Evolutionary conservation across 805 yeast genomes (phyloP).

Genomic region (Priceomyces castillae): DNA sequence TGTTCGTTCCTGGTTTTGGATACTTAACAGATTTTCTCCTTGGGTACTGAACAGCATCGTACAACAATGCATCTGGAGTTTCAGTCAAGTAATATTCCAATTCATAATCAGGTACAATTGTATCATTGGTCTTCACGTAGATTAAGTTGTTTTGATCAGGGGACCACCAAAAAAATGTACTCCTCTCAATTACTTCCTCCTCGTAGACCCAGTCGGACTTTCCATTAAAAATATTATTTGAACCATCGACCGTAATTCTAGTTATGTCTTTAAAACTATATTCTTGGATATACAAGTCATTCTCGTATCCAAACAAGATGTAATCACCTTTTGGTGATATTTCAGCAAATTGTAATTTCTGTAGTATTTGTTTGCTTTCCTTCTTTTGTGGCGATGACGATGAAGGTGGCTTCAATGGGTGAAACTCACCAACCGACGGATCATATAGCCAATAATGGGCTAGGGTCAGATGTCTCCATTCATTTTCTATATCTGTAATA

Average conservation of each 20-base stretch:
- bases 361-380: conserved; percentile 11
- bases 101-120: conserved; percentile 50
- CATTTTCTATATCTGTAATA: conserved; percentile 44
- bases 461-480: conserved; percentile 43
- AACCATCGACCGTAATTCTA: conserved; percentile 52
- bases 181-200: conserved; percentile 65
- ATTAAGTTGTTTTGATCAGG: conserved; percentile 56
- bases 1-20: conserved; percentile 69
- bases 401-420: not conserved
- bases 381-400: not conserved
- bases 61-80: not conserved
- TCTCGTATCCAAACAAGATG: conserved; percentile 54
- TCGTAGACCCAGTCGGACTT: conserved; percentile 84
- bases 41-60: conserved; percentile 42
- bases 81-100: conserved; percentile 47
- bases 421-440: conserved; percentile 13
- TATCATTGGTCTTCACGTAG: conserved; percentile 57
- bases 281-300: conserved; percentile 52
- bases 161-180: conserved; percentile 72
- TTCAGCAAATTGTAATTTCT: conserved; percentile 48
- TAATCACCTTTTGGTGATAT: conserved; percentile 62
- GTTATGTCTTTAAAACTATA: conserved; percentile 19
- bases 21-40: conserved; percentile 47
- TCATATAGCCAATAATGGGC: conserved; percentile 38
- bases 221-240: conserved; percentile 54